phyloP scores from a whole-genome alignment of 352 stramenopile species.

The Phytopythium helicoides region DNA sequence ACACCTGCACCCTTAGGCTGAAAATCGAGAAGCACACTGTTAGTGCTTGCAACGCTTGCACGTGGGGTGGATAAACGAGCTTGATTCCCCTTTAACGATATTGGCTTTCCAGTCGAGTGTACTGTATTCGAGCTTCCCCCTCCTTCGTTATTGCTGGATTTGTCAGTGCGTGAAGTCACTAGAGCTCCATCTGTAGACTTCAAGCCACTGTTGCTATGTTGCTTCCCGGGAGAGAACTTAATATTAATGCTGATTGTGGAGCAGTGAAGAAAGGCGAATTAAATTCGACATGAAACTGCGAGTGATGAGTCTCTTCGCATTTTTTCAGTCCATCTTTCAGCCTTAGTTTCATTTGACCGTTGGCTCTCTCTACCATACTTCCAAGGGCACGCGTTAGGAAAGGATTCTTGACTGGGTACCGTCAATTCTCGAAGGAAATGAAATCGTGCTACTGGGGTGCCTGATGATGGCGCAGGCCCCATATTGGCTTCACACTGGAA shows the following conservation, averaged over 20 bases:
- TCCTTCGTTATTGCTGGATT: slow-evolving; percentile 2
- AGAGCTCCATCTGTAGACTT: background rate
- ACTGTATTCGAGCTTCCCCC: slow-evolving; percentile 4
- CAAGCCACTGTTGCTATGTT: background rate
- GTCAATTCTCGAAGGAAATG: slow-evolving; percentile 77
- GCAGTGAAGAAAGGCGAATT: slow-evolving; percentile 89
- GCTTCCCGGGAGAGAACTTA: background rate
- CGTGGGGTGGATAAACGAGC: slow-evolving; percentile 47
- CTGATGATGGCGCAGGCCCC: slow-evolving; percentile 6
- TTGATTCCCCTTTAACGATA: slow-evolving; percentile 34
- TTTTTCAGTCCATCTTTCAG: slow-evolving; percentile 75
- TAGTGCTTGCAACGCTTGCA: slow-evolving; percentile 29
- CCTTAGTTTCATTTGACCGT: slow-evolving; percentile 64
- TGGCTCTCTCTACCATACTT: slow-evolving; percentile 63
- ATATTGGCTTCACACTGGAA: slow-evolving; percentile 67
- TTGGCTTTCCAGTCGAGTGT: slow-evolving; percentile 15
- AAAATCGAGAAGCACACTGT: slow-evolving; percentile 67
- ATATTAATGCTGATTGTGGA: slow-evolving; percentile 47
- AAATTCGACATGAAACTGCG: slow-evolving; percentile 66
- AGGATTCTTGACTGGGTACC: slow-evolving; percentile 79
- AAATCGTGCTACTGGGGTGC: slow-evolving; percentile 11
- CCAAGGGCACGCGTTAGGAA: slow-evolving; percentile 69
- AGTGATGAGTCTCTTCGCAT: slow-evolving; percentile 72
- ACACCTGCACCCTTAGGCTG: slow-evolving; percentile 67
- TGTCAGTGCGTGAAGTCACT: slow-evolving; percentile 6